Evolutionary conservation across 805 yeast genomes (phyloP), one percentile per base, ranked within the genome.

Genomic region (Wickerhamomyces pijperi): DNA sequence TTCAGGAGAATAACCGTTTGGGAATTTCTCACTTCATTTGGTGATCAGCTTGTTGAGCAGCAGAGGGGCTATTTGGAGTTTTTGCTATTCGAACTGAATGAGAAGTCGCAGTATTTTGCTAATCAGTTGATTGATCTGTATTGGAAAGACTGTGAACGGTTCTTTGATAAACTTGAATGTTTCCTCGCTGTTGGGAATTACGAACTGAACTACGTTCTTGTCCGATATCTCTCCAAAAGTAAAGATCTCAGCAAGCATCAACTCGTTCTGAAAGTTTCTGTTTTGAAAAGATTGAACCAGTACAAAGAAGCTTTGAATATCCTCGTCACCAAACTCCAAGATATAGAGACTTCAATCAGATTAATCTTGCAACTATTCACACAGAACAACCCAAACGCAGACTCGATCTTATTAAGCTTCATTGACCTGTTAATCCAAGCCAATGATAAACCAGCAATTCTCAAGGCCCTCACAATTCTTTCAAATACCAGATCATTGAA

Each of bases 231-330:
- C n/a, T n/a, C n/a, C n/a, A n/a, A n/a, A n/a, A n/a, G n/a, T n/a
- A n/a, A n/a, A n/a, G n/a, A n/a, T n/a, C n/a, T n/a, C n/a, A n/a
- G n/a, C n/a, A n/a, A n/a, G n/a, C n/a, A 15, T 15, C 13, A 31
- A 31, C 4, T 16, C 12, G 19, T 15, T 8, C 15, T 33, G n/a
- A 38, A 20, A 8, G 11, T 33, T 7, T 28, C 70, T 8, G 60
- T 71, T 19, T 64, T 79, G 32, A 68, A 73, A 35, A 69, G 74
- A 42, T 50, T 82, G 34, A 77, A 74, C 1, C 74, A 74, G 38
- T 84, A 83, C 51, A 66, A 68, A 11, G 69, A 74, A 37, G 78
- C 85, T 0, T 59, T 90, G 15, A 72, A 74, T 39, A 70, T 85
- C 2, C 64, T 77, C 19, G 75, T 74, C 36, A 65, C 71, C 36